These are phyloP conservation scores for Trametes sp. DNA, from an alignment of 1,284 basidiomycete genomes.

Conservation along the genomic window DNA sequence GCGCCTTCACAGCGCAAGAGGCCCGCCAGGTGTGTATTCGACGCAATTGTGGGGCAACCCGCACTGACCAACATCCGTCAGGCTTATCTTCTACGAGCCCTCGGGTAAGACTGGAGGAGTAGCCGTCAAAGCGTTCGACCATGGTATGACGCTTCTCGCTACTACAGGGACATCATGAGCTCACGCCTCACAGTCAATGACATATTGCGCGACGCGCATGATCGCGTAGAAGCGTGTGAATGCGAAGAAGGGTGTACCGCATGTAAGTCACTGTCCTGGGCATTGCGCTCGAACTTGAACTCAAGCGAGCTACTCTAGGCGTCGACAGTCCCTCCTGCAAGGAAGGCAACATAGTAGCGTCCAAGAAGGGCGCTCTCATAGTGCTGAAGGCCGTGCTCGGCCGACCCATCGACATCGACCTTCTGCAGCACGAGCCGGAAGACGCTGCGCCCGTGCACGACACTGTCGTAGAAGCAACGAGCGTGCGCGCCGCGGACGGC, in stretches of 20 bases:
- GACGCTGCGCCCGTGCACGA: conserved; percentile 37
- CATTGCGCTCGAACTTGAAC: neutral
- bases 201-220: conserved; percentile 69
- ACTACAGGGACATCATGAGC: neutral
- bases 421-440: conserved; percentile 40
- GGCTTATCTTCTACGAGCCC: conserved; percentile 86
- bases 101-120: conserved; percentile 77
- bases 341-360: conserved; percentile 71
- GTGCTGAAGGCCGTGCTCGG: conserved; percentile 70
- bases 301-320: conserved; percentile 46
- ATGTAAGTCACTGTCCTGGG: conserved; percentile 56
- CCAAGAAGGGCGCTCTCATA: conserved; percentile 77
- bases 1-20: conserved; percentile 70
- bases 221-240: conserved; percentile 69
- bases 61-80: conserved; percentile 37
- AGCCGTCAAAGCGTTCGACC: conserved; percentile 85
- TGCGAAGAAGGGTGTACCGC: conserved; percentile 78
- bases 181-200: conserved; percentile 54
- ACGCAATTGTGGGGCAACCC: neutral
- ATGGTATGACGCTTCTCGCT: conserved; percentile 54
- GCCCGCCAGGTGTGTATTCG: conserved; percentile 70
- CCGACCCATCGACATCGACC: conserved; percentile 56
- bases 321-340: conserved; percentile 68
- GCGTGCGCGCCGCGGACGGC: conserved; percentile 55
- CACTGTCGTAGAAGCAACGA: conserved; percentile 63